Base-by-base conservation (phyloP, 1,284 basidiomycete genomes). In the Fomitopsis betulina region DNA sequence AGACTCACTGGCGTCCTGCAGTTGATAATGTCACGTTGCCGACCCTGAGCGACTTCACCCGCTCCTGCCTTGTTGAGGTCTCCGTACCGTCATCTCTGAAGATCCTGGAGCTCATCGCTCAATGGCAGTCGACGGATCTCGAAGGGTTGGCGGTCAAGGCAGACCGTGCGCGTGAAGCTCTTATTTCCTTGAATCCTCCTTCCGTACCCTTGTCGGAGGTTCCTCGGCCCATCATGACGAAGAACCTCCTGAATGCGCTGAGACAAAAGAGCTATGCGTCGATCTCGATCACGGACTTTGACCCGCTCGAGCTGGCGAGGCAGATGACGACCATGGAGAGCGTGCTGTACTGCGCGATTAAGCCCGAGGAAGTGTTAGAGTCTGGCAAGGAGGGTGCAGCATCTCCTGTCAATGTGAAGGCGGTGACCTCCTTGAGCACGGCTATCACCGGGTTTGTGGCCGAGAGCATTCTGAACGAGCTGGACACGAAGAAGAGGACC, bases 271-370 rank as follows among this genome's bases (percentile, higher is more conserved):
- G 83, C 62, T 91, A 83, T 63, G 67, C 72, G 2, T 70, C 77
- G 3, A 84, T 96, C 53, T 73, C 79, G 25, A 78, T 98, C 9
- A 89, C 89, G n/a, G 96, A 99, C 67, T 95, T 99, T 68, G 94
- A 98, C 69, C 79, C 93, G 23, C 74, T 96, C 57, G 96, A 99
- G 72, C 77, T 99, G 55, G 95, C 95, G 5, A 82, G 96, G 52
- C 96, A 99, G 75, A 73, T 99, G 65, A 97, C 96, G n/a, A 83
- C 96, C 60, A 91, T 96, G 85, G 97, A 99, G 73, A 91, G 87
- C 67, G 84, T 84, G 57, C 75, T 98, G 53, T 99, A 96, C 72
- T 87, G 87, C 64, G 82, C 84, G 56, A 94, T 99, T 63, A 86
- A 85, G 58, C 86, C 94, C 0, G 91, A 93, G 63, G 96, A 99